Conservation (phyloP, 768 basidiomycete genomes). For the Rhizopogon vulgaris region DNA sequence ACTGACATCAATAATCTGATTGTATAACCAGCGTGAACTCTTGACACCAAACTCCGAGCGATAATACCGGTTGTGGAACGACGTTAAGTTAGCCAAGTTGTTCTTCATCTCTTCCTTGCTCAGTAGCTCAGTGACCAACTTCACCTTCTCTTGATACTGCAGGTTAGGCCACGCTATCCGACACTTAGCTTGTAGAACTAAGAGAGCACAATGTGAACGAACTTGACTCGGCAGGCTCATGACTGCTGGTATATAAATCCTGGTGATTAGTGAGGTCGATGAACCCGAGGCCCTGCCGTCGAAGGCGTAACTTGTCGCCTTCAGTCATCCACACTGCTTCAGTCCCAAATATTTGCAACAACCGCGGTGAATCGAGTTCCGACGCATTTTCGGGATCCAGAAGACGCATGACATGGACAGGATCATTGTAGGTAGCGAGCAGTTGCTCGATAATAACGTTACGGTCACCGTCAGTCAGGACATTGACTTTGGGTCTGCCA, state of each 20-base stretch:
- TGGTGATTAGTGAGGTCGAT: constrained; percentile 9
- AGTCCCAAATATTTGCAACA: constrained; percentile 9
- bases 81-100: constrained; percentile 29
- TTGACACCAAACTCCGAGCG: constrained; percentile 30
- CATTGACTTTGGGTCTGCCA: background rate
- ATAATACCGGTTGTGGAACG: constrained; percentile 41
- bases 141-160: constrained; percentile 10
- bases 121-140: background rate
- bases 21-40: constrained; percentile 34
- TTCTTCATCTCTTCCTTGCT: constrained; percentile 26
- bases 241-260: background rate
- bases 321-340: constrained; percentile 14
- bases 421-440: constrained; percentile 11
- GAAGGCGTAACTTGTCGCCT: constrained; percentile 11
- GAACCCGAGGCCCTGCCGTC: constrained; percentile 8
- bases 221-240: background rate
- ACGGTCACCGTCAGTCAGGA: background rate
- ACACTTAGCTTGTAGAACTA: constrained; percentile 31
- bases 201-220: background rate
- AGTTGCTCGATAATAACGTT: constrained; percentile 4
- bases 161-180: constrained; percentile 16
- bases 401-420: constrained; percentile 11
- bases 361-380: constrained; percentile 13
- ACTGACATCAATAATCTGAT: constrained; percentile 11
- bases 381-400: constrained; percentile 9